These are phyloP conservation scores for Blastobotrys arbuscula DNA, from an alignment of 1,139 yeast genomes.

Conservation along the genomic window DNA sequence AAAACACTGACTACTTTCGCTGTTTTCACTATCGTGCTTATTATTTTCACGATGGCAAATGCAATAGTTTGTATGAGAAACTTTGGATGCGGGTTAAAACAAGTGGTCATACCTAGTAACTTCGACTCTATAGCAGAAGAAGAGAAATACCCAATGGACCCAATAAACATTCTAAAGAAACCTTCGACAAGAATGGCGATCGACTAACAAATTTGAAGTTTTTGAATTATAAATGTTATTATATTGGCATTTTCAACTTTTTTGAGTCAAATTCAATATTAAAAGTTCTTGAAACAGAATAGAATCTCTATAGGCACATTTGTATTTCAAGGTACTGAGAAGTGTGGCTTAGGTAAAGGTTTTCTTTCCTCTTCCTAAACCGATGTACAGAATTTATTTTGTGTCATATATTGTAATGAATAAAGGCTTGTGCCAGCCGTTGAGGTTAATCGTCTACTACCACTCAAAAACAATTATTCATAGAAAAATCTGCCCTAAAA, in stretches of 20 bases:
- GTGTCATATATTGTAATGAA: no score
- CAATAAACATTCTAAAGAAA: background rate
- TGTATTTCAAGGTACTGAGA: no score
- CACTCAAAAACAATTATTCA: no score
- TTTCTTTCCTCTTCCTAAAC: background rate
- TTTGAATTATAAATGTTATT: background rate
- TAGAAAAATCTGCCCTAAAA: no score
- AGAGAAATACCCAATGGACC: constrained; percentile 12
- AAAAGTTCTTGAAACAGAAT: no score
- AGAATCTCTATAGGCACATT: no score
- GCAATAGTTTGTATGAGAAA: constrained; percentile 39
- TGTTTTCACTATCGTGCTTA: constrained; percentile 40
- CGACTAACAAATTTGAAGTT: no score
- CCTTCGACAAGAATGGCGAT: constrained; percentile 13
- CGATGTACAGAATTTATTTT: no score
- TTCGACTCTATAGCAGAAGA: constrained; percentile 7
- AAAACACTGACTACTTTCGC: constrained; percentile 47
- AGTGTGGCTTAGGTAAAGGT: no score
- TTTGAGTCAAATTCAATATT: no score
- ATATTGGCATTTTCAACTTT: background rate
- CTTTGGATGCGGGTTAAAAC: constrained; percentile 41
- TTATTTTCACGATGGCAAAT: constrained; percentile 37
- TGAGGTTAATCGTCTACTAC: no score
- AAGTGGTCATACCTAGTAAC: constrained; percentile 17
- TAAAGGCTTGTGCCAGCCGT: no score